Evolutionary conservation across 192 early-diverging fungal species (phyloP).

Genomic region (Dissophora ornata): DNA sequence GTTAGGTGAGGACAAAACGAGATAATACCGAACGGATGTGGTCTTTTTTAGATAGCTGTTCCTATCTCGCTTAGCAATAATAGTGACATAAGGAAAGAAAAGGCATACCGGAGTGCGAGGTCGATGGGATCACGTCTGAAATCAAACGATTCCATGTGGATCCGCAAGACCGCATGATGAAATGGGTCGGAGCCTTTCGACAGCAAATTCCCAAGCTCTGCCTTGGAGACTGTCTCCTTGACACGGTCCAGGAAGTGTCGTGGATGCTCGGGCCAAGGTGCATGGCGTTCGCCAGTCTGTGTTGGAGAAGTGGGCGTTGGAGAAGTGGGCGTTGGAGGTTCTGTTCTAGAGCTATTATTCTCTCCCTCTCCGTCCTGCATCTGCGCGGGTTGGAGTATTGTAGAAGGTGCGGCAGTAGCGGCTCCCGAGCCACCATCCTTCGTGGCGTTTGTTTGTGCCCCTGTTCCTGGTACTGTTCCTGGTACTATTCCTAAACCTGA

Average conservation of each 20-base stretch:
- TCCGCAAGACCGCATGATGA: conserved; percentile 66
- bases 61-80: neutral
- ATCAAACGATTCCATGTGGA: conserved; percentile 70
- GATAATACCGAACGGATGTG: neutral
- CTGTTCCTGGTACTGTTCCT: neutral
- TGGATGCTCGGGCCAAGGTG: conserved; percentile 48
- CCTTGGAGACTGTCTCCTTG: conserved; percentile 60
- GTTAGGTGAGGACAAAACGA: conserved; percentile 1
- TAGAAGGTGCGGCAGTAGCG: neutral
- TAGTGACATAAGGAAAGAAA: conserved; percentile 7
- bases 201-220: conserved; percentile 63
- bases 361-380: too few species aligned
- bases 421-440: neutral
- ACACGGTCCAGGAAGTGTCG: conserved; percentile 57
- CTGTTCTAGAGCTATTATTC: too few species aligned
- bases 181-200: conserved; percentile 63
- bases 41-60: neutral
- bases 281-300: neutral
- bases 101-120: conserved; percentile 65
- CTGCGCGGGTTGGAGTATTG: neutral
- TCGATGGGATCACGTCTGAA: conserved; percentile 74
- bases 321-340: neutral
- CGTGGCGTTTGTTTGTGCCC: neutral
- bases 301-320: conserved; percentile 1
- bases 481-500: conserved; percentile 3